Base-by-base conservation (phyloP, 441 rosid species). In the Populus hybrid region DNA sequence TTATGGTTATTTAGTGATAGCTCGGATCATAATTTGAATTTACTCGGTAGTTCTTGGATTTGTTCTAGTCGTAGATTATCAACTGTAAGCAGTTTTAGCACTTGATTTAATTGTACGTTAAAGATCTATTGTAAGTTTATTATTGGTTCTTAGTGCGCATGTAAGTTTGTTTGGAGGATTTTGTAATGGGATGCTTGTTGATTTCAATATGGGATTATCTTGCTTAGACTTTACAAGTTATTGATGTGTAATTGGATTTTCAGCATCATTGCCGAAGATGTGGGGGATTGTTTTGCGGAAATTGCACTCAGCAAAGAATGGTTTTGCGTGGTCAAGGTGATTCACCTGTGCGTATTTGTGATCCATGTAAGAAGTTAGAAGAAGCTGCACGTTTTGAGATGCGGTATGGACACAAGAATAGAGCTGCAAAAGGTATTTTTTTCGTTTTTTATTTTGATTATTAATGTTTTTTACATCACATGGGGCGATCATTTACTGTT, bases 211-310 rank as follows among this genome's bases (percentile, higher is more conserved):
- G 23, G 5, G 35, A 28, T 30, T 50, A 3, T 30, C 28, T 32
- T 34, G 32, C 20, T 28, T 78, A 23, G 36, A 10, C 12, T 68
- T 61, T 46, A 36, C 9, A 10, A 74, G 28, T 42, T 61, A 32
- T 6, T 74, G 23, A 70, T 50, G 1, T 72, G 59, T 70, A 23
- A 24, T 12, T 76, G 70, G 72, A 72, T 72, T 80, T 79, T 35
- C 90, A 95, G 99, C 98, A 96, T 81, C 98, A 94, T 82, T 96
- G 98, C 82, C 86, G 98, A 76, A 87, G 97, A 81, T 96, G 98
- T 77, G 99, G 96, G 28, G 97, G 98, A 3, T 69, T 94, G 75
- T 96, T 92, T 84, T 96, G 99, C 86, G 83, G 83, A 78, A 84
- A 78, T 79, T 96, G 98, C 77, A 90, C 96, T 8, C 92, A 86